These are phyloP conservation scores for Raphidocelis subcapitata DNA, from an alignment of 139 green algal genomes.

Conservation along the genomic window DNA sequence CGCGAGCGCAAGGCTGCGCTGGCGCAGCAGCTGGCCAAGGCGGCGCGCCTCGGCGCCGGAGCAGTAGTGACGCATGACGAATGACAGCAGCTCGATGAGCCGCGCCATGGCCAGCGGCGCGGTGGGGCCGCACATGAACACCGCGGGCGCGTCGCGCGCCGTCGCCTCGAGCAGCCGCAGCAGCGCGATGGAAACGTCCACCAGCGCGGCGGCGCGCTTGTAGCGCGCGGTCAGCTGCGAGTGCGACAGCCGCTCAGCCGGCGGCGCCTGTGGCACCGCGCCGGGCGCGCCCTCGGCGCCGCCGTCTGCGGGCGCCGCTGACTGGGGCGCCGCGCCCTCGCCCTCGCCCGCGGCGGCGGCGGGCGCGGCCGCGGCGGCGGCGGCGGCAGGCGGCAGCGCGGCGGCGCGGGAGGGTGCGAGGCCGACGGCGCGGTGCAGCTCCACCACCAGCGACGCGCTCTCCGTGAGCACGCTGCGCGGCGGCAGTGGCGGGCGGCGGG, in stretches of 20 bases:
- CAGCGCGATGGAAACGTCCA: conserved; percentile 40
- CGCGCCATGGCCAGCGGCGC: conserved; percentile 18
- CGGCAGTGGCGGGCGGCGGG: too few relatives aligned
- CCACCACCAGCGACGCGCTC: too few relatives aligned
- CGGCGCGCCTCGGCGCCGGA: conserved; percentile 40
- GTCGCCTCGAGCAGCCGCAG: not conserved
- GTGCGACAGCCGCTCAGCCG: not conserved
- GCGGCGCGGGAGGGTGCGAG: too few relatives aligned
- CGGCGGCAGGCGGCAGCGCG: not conserved
- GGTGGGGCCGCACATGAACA: too few relatives aligned
- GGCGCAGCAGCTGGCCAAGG: conserved; percentile 39
- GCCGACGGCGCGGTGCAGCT: too few relatives aligned
- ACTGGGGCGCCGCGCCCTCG: not conserved
- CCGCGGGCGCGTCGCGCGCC: not conserved
- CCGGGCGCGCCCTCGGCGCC: not conserved
- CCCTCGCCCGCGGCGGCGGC: conserved; percentile 9
- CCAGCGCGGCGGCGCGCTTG: conserved; percentile 55
- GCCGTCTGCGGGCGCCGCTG: not conserved
- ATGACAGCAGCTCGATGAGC: conserved; percentile 74
- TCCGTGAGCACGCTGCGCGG: too few relatives aligned
- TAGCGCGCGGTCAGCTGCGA: conserved; percentile 36
- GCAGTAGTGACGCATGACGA: conserved; percentile 75
- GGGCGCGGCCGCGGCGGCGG: not conserved
- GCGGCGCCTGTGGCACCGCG: conserved; percentile 14
- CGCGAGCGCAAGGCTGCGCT: not conserved